A percentile compares a stretch with the other conserved stretches of the same genome.
Conservation (phyloP, 495 filamentous ascomycete genomes). For the Aspergillus panamensis region DNA sequence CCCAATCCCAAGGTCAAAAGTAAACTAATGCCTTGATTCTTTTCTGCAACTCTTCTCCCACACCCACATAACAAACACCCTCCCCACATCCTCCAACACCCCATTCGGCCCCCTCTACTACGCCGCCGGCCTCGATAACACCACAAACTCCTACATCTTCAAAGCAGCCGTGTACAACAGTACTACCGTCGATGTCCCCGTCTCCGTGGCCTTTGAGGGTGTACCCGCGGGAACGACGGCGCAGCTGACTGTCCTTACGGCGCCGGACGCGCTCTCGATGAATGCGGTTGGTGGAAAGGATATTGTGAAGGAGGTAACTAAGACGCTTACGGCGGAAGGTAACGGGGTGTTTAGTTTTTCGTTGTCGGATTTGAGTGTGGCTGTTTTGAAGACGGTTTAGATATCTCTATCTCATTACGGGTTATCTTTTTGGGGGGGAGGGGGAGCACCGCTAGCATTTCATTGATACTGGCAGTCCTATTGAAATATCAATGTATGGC, state of each 20-base stretch:
- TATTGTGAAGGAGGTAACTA: constrained; percentile 43
- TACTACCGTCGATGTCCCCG: constrained; percentile 47
- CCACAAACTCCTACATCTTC: constrained; percentile 44
- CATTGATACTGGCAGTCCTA: no score
- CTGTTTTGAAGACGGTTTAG: constrained; percentile 38
- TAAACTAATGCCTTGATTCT: no score
- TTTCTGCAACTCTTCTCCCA: constrained; percentile 38
- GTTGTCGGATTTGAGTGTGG: constrained; percentile 51
- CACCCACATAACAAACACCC: constrained; percentile 40
- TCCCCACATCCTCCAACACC: constrained; percentile 39
- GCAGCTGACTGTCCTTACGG: constrained; percentile 56
- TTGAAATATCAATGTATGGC: no score
- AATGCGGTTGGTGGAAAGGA: constrained; percentile 40
- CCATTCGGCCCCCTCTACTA: constrained; percentile 46
- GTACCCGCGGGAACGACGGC: constrained; percentile 42
- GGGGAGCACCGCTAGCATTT: no score
- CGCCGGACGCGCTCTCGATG: constrained; percentile 39
- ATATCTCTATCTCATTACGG: no score
- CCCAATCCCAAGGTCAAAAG: no score
- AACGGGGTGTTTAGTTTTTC: constrained; percentile 47
- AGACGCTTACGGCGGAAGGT: constrained; percentile 40
- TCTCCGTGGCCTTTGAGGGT: constrained; percentile 55
- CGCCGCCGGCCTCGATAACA: constrained; percentile 32
- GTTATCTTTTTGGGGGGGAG: no score
- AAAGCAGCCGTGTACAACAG: constrained; percentile 68